Evolutionary conservation across 257 asterid species (phyloP), one percentile per base, ranked within the genome.

Genomic region (Capsicum chinense): DNA sequence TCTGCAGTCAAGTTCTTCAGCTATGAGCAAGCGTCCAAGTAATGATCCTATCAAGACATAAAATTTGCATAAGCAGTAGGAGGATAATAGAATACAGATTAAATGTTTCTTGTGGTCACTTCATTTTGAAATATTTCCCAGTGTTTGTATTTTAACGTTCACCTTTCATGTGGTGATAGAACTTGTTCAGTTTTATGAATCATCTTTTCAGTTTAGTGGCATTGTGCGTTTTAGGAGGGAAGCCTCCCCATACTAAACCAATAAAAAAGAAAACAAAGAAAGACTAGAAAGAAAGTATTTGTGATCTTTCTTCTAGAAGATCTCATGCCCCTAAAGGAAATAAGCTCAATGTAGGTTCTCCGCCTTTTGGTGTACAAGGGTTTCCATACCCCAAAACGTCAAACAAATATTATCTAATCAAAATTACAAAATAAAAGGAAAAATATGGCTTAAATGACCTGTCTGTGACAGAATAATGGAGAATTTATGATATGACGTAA

Each of bases 1-100:
- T 97, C 99, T 52, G 99, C 99, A 7, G 99, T 97, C 66, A 97
- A 97, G 92, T 97, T 97, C 95, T 97, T 97, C 92, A 97, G 98
- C 93, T 97, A 97, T 67, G 99, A 97, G 93, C 98, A 97, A 86
- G 98, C 99, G 66, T 93, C 98, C 90, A 95, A 95, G 98, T 97
- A 94, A 74, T 54, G 26, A 7, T 78, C 48, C 44, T 52, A 33
- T 54, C 26, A 8, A 33, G 26, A 10, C 48, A 26, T 54, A 54
- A 26, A 78, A 21, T 54, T 52, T 54, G 9, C 63, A 54, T 26
- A 48, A 50, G 37, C 42, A 50, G 60, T 48, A 5, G 50, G 81
- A 52, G 47, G 48, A 76, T 76, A 52, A 78, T 26, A 26, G 21
- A 14, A 78, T 26, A 17, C 63, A 50, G 5, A 35, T 76, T 52